Percentiles rank a stretch among this genome's conserved stretches.
Conservation (phyloP, 768 basidiomycete species). For the Nidularia pulvinata region DNA sequence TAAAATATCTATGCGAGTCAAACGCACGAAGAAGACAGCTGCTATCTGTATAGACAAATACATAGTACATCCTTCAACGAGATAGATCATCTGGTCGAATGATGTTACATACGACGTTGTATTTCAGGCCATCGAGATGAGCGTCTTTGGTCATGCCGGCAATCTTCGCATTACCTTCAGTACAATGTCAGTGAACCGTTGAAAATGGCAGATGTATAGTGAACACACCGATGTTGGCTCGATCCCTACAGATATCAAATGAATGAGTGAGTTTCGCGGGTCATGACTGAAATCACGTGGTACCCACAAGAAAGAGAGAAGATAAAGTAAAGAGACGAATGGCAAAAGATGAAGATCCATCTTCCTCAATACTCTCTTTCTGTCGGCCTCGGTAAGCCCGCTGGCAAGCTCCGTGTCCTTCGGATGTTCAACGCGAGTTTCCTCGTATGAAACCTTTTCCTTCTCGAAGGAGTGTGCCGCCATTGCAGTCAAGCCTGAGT, state of each 20-base stretch:
- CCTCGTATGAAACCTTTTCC: neutral
- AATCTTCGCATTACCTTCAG: slow-evolving; percentile 16
- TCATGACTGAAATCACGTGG: neutral
- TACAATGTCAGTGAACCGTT: neutral
- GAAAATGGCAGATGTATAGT: neutral
- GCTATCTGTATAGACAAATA: neutral
- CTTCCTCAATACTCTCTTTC: neutral
- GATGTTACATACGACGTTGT: slow-evolving; percentile 16
- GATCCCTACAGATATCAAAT: slow-evolving; percentile 12
- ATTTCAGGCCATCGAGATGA: slow-evolving; percentile 16
- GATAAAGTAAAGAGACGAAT: neutral
- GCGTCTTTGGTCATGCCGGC: slow-evolving; percentile 23
- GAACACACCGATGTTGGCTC: slow-evolving; percentile 18
- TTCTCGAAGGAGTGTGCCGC: neutral
- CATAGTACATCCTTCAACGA: neutral
- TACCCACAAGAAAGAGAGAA: neutral
- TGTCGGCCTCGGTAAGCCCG: neutral
- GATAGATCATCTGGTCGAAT: neutral
- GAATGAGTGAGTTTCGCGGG: neutral
- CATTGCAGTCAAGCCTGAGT: neutral
- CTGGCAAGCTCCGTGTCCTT: neutral
- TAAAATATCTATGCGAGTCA: neutral
- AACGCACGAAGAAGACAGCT: neutral
- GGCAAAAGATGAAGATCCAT: neutral
- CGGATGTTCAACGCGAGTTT: neutral